Conservation (phyloP, 768 basidiomycete genomes). For the Mycena venus region DNA sequence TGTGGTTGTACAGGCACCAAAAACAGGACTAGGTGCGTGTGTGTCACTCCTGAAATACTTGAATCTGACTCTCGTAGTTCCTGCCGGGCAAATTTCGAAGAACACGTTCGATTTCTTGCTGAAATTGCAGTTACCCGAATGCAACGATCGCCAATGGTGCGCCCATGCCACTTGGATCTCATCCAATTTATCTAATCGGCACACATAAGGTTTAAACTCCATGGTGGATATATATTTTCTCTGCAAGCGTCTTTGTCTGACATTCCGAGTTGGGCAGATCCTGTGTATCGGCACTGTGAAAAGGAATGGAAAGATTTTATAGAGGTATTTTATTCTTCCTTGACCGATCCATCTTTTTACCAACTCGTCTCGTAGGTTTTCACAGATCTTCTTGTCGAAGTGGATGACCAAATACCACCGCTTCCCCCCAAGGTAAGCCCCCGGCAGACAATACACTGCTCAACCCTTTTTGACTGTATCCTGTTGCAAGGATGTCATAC, state of each 20-base stretch:
- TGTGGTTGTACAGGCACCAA: conserved; percentile 84
- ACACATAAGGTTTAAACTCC: conserved; percentile 81
- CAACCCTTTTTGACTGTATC: neutral
- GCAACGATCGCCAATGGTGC: conserved; percentile 90
- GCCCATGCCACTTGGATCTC: conserved; percentile 21
- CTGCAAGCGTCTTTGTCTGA: neutral
- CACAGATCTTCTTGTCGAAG: conserved; percentile 74
- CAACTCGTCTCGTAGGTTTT: conserved; percentile 49
- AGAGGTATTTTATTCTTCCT: conserved; percentile 37
- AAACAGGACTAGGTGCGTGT: conserved; percentile 78
- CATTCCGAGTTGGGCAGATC: conserved; percentile 59
- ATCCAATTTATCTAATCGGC: neutral
- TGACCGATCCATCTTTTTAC: neutral
- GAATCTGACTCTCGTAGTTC: conserved; percentile 60
- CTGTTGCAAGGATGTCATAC: conserved; percentile 77
- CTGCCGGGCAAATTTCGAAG: conserved; percentile 87
- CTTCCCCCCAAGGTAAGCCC: conserved; percentile 73
- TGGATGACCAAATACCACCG: conserved; percentile 87
- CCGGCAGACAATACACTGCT: neutral
- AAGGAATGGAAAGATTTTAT: conserved; percentile 86
- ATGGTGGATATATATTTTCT: conserved; percentile 60
- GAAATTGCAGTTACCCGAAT: conserved; percentile 77
- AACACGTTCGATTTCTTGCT: conserved; percentile 87
- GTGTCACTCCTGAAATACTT: neutral
- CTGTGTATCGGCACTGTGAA: conserved; percentile 85